Base-by-base conservation (phyloP, 352 stramenopile species). In the Blastocystis sp. region DNA sequence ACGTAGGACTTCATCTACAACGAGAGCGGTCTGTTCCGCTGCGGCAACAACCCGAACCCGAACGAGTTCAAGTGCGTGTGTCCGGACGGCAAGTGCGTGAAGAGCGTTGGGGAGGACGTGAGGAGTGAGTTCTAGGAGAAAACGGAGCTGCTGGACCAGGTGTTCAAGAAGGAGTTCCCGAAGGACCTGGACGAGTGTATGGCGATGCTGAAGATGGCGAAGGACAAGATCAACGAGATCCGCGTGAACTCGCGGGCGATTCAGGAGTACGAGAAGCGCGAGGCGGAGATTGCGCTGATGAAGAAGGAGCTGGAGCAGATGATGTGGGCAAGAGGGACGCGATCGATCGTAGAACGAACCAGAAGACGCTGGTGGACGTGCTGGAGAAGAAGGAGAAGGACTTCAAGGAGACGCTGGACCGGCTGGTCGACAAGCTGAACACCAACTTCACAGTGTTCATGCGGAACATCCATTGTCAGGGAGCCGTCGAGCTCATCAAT, bases 271-370 rank as follows among this genome's bases (percentile, higher is more conserved):
- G 69, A 79, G 48, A 29, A 61, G 29, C 16, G 46, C 16, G 69
- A 79, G 4, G 86, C 88, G 75, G 79, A 92, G 18, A 89, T 91
- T 65, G 51, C n/a, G 1, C 87, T 88, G 21, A 93, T 94, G 86
- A 87, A 78, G n/a, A 53, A 16, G 38, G 89, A 90, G 64, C 89
- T 90, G 67, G 11, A 78, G n/a, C 42, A 88, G 27, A 48, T 90
- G 85, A 48, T 38, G 32, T 89, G 63, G 34, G 53, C 40, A 32
- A 44, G 51, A 18, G 6, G 85, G 27, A 32, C 3, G 8, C 14
- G 7, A 34, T 76, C 14, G 76, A 24, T 40, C 7, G 24, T 57
- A 79, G 69, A 64, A 46, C 46, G n/a, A 14, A 79, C 16, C n/a
- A 27, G 2, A 44, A 40, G 1, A 40, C 48, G 8, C 24, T 56